Evolutionary conservation across 805 yeast genomes (phyloP).

Genomic region (Yarrowia sp.): DNA sequence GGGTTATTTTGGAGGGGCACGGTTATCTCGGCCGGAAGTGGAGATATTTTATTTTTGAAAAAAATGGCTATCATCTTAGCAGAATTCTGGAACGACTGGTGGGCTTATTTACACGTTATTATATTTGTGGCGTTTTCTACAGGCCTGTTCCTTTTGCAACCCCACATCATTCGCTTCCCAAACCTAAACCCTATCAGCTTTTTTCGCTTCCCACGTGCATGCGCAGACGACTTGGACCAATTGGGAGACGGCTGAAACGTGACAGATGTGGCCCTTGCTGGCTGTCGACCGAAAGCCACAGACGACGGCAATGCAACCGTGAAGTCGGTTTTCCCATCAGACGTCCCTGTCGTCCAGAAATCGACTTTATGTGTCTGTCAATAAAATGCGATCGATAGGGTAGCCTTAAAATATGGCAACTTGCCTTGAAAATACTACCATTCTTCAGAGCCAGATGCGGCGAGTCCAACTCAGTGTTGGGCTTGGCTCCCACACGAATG

Average conservation of each 20-base stretch:
- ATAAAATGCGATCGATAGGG: too few species aligned
- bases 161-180: not conserved
- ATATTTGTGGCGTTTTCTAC: too few species aligned
- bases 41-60: not conserved
- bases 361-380: too few species aligned
- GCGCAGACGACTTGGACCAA: slow-evolving; percentile 19
- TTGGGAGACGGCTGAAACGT: slow-evolving; percentile 3
- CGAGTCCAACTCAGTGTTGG: not conserved
- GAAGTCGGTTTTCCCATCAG: not conserved
- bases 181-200: not conserved
- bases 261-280: not conserved
- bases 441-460: not conserved
- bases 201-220: slow-evolving; percentile 20
- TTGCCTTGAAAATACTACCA: not conserved
- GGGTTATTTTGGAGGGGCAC: not conserved
- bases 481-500: not conserved
- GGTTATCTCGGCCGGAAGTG: too few species aligned
- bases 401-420: not conserved
- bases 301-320: not conserved
- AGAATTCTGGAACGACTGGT: too few species aligned
- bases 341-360: not conserved
- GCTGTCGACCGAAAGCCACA: not conserved
- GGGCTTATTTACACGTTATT: too few species aligned
- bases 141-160: not conserved
- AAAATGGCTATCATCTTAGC: too few species aligned